Evolutionary conservation across 495 filamentous ascomycete genomes (phyloP).

Genomic region (Talaromyces ruber): DNA sequence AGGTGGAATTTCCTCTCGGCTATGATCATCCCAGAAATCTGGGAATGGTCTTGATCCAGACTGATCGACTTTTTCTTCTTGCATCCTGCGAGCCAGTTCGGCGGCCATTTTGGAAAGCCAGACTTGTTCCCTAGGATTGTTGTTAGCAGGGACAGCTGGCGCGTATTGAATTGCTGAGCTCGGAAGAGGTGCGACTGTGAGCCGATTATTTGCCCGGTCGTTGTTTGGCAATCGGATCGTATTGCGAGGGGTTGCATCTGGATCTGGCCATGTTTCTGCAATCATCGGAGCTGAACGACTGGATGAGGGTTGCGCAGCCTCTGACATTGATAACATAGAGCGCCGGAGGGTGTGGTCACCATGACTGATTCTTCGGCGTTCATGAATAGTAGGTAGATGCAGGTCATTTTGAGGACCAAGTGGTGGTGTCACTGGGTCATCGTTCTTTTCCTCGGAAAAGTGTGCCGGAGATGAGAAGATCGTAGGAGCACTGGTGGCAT

Average conservation of each 20-base stretch:
- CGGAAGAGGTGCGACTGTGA: constrained; percentile 12
- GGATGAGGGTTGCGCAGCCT: constrained; percentile 21
- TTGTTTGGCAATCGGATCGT: constrained; percentile 20
- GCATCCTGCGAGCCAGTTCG: constrained; percentile 78
- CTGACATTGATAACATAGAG: constrained; percentile 3
- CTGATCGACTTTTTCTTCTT: constrained; percentile 53
- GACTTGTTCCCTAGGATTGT: constrained; percentile 49
- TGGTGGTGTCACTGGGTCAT: constrained; percentile 40
- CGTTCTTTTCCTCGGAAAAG: constrained; percentile 27
- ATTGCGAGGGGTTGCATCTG: constrained; percentile 30
- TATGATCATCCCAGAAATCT: constrained; percentile 29
- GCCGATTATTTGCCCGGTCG: constrained; percentile 22
- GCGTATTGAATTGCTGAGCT: constrained; percentile 23
- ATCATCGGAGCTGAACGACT: constrained; percentile 13
- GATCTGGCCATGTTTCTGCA: constrained; percentile 16
- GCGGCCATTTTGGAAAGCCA: constrained; percentile 87
- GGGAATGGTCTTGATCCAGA: constrained; percentile 19
- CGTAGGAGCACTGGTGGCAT: constrained; percentile 28
- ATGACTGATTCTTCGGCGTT: constrained; percentile 26
- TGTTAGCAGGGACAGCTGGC: neutral
- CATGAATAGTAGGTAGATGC: constrained; percentile 29
- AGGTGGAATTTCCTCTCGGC: constrained; percentile 33
- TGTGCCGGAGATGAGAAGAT: constrained; percentile 36
- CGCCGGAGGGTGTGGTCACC: neutral
- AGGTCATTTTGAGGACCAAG: constrained; percentile 24